Evolutionary conservation across 169 alveolate species (phyloP).

Genomic region (Plasmodium knowlesi): DNA sequence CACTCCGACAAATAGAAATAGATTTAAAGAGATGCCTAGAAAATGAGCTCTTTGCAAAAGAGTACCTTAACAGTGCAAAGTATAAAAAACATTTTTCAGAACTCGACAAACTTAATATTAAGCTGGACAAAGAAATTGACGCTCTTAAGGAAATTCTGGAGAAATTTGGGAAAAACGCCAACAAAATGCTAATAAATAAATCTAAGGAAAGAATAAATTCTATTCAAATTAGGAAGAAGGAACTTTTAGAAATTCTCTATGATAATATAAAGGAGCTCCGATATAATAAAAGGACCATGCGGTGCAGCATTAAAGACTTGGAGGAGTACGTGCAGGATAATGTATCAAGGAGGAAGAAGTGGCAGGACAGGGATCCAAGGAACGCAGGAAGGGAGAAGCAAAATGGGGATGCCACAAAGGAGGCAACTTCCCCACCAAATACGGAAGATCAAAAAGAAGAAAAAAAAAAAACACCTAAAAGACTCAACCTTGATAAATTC

Average conservation of each 20-base stretch:
- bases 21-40: constrained; percentile 60
- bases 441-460: no score
- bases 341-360: neutral
- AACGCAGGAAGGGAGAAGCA: neutral
- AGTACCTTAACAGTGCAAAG: constrained; percentile 23
- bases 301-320: neutral
- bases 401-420: neutral
- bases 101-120: constrained; percentile 13
- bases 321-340: neutral
- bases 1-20: constrained; percentile 32
- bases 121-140: constrained; percentile 31
- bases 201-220: constrained; percentile 63
- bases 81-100: constrained; percentile 32
- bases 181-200: constrained; percentile 22
- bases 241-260: constrained; percentile 19
- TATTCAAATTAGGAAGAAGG: constrained; percentile 36
- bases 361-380: neutral
- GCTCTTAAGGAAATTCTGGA: constrained; percentile 38
- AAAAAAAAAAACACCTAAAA: neutral
- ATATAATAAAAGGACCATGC: neutral
- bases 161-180: constrained; percentile 69
- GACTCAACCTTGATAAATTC: constrained; percentile 56
- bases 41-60: constrained; percentile 22
- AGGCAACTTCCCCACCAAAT: neutral
- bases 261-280: constrained; percentile 53